phyloP scores from a whole-genome alignment of 768 basidiomycete species.

The Fistulinella prunicolor region DNA sequence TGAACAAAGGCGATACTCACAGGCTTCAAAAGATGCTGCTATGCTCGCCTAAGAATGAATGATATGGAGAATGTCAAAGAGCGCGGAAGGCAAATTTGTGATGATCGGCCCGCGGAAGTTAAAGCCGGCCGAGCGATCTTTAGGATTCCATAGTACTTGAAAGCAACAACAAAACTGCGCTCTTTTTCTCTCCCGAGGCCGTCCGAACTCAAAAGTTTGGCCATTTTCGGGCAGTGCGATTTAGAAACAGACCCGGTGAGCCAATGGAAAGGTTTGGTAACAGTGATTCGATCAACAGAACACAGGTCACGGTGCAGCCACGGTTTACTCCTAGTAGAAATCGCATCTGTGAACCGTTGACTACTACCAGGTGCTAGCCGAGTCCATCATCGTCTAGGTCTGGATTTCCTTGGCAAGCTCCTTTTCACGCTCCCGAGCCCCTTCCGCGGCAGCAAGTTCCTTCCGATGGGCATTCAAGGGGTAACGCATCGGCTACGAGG shows the following conservation, averaged over 20 bases:
- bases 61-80: slow-evolving; percentile 2
- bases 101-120: no score
- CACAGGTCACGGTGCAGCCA: no score
- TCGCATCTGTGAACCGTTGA: slow-evolving; percentile 30
- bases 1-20: slow-evolving; percentile 33
- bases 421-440: slow-evolving; percentile 89
- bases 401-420: slow-evolving; percentile 92
- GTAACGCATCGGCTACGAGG: slow-evolving; percentile 89
- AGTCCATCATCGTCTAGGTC: slow-evolving; percentile 71
- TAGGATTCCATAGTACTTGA: no score
- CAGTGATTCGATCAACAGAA: not conserved
- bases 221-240: not conserved
- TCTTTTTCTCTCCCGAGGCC: no score
- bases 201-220: not conserved
- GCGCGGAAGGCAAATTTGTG: no score
- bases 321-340: slow-evolving; percentile 25
- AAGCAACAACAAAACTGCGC: no score
- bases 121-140: no score
- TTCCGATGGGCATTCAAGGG: slow-evolving; percentile 95
- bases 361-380: no score
- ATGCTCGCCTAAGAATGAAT: slow-evolving; percentile 39
- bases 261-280: not conserved
- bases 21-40: slow-evolving; percentile 41
- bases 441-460: slow-evolving; percentile 88
- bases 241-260: not conserved